phyloP scores from a whole-genome alignment of 2,329 filamentous ascomycete species.

The Cladophialophora bantiana region DNA sequence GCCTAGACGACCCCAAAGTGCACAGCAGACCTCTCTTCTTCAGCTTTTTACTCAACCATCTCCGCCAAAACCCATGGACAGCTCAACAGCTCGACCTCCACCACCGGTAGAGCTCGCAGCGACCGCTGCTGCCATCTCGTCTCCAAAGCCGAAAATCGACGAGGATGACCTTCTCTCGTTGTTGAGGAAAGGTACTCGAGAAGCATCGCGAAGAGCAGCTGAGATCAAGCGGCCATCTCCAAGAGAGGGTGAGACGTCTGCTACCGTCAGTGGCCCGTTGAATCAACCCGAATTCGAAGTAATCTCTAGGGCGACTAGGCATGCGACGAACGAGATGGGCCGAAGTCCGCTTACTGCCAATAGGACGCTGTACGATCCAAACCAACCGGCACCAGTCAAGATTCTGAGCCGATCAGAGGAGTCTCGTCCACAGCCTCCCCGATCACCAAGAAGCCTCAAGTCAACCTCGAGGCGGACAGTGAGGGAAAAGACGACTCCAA shows the following conservation, averaged over 20 bases:
- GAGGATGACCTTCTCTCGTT: constrained; percentile 33
- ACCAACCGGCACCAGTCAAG: constrained; percentile 39
- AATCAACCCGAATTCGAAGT: constrained; percentile 51
- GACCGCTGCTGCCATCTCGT: constrained; percentile 46
- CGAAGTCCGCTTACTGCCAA: constrained; percentile 35
- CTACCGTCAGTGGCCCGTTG: constrained; percentile 51
- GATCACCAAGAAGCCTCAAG: constrained; percentile 30
- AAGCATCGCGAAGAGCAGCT: constrained; percentile 33
- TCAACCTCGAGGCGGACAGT: constrained; percentile 23
- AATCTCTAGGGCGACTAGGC: constrained; percentile 29
- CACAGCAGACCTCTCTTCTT: constrained; percentile 29
- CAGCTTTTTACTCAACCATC: constrained; percentile 36
- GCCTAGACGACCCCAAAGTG: constrained; percentile 10
- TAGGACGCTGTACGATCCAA: constrained; percentile 38
- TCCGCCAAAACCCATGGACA: constrained; percentile 30
- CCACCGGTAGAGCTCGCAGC: constrained; percentile 55
- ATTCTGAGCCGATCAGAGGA: constrained; percentile 41
- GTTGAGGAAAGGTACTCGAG: constrained; percentile 24
- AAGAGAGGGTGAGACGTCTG: constrained; percentile 44
- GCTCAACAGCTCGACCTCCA: not conserved
- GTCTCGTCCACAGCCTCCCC: constrained; percentile 28
- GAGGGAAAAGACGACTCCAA: constrained; percentile 31
- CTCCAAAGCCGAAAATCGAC: constrained; percentile 21
- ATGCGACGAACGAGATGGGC: constrained; percentile 29
- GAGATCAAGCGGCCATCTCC: constrained; percentile 26